These are phyloP conservation scores for Auxenochlorella pyrenoidosa DNA, from an alignment of 139 green algal genomes.

Conservation along the genomic window DNA sequence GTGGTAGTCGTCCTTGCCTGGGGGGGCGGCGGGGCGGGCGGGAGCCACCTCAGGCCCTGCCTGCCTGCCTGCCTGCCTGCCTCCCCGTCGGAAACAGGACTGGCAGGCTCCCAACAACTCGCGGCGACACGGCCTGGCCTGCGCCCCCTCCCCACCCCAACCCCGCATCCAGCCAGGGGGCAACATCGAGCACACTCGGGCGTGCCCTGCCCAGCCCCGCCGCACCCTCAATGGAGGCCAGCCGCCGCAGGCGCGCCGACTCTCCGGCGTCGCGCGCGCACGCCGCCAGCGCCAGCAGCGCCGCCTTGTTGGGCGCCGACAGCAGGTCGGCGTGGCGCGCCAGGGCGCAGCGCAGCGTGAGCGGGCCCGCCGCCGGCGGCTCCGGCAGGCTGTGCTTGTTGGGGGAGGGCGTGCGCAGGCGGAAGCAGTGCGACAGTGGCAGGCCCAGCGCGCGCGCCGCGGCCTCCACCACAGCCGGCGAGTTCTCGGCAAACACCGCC, in stretches of 20 bases:
- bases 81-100: too few species aligned
- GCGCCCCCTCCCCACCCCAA: too few species aligned
- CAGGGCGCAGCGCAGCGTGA: conserved; percentile 77
- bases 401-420: conserved; percentile 39
- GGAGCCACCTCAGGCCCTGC: neutral
- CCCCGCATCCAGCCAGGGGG: too few species aligned
- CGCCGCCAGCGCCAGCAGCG: conserved; percentile 78
- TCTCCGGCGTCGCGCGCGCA: conserved; percentile 67
- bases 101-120: too few species aligned
- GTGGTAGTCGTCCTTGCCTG: conserved; percentile 73
- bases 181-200: too few species aligned
- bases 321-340: conserved; percentile 85
- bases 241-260: conserved; percentile 61
- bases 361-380: conserved; percentile 47
- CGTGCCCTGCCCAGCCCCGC: too few species aligned
- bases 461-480: conserved; percentile 64
- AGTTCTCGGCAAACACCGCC: conserved; percentile 87
- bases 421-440: conserved; percentile 36
- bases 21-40: neutral
- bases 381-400: conserved; percentile 35
- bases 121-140: too few species aligned
- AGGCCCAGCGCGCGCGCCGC: conserved; percentile 71
- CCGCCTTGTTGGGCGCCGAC: conserved; percentile 74
- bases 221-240: conserved; percentile 69
- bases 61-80: too few species aligned